Evolutionary conservation across 768 basidiomycete species (phyloP).

Genomic region (Kwoniella dendrophila): DNA sequence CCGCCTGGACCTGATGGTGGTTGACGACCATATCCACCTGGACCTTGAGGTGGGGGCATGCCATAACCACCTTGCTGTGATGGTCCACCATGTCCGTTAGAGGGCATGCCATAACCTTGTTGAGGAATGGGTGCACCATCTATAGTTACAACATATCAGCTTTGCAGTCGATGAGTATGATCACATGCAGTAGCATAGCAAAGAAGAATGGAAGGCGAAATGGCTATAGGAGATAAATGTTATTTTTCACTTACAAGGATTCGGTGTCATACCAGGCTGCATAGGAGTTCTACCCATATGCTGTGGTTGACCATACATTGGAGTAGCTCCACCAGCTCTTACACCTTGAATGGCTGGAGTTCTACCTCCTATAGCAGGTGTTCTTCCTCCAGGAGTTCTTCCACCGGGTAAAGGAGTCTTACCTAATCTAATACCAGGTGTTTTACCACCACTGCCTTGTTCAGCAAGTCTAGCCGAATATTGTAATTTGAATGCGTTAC

Average conservation of each 20-base stretch:
- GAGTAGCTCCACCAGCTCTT: slow-evolving; percentile 29
- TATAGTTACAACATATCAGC: background rate
- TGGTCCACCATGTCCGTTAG: slow-evolving; percentile 20
- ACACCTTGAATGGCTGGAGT: slow-evolving; percentile 11
- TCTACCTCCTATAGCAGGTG: slow-evolving; percentile 30
- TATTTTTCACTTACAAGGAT: slow-evolving; percentile 46
- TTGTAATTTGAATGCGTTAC: slow-evolving; percentile 88
- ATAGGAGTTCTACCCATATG: slow-evolving; percentile 36
- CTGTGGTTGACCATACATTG: slow-evolving; percentile 21
- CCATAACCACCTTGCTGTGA: slow-evolving; percentile 21
- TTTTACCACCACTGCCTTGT: slow-evolving; percentile 45
- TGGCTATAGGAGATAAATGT: background rate
- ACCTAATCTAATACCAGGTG: slow-evolving; percentile 49
- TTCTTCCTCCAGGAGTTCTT: slow-evolving; percentile 41
- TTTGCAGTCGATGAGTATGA: background rate
- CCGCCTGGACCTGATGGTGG: background rate
- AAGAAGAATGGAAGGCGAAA: background rate
- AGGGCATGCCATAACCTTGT: slow-evolving; percentile 20
- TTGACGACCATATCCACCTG: slow-evolving; percentile 10
- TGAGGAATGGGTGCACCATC: slow-evolving; percentile 18
- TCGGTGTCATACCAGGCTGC: slow-evolving; percentile 42
- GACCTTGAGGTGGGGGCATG: slow-evolving; percentile 6
- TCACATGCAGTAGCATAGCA: background rate
- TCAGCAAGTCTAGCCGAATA: slow-evolving; percentile 44
- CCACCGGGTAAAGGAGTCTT: slow-evolving; percentile 44